Base-by-base conservation (phyloP, 2,329 filamentous ascomycete genomes). In the Neocucurbitaria cava region DNA sequence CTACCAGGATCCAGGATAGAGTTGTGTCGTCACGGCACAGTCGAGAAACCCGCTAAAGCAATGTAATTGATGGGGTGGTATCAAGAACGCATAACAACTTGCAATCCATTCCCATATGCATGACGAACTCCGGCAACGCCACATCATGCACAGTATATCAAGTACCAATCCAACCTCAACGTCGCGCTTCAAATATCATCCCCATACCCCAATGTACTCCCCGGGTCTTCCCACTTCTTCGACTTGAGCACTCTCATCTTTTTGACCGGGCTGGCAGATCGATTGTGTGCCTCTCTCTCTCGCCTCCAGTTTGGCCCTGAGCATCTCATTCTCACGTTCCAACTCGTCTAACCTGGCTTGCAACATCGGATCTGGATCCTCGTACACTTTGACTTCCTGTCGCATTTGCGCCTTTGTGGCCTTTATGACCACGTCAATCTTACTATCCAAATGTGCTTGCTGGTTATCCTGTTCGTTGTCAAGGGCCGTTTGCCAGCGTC, bases 401-500 rank as follows among this genome's bases (percentile, higher is more conserved):
- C 54, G 62, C 66, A 71, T 68, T 58, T 73, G 69, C 9, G 71
- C 71, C 49, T 79, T 59, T 75, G 76, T 65, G 82, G 83, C 83
- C 47, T 84, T 79, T 50, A 86, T 83, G 30, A 90, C 77, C 20
- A 92, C 83, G 54, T 92, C 94, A 7, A 96, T 83, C 78, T 99
- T 99, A 62, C 86, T 86, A 73, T 98, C 93, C 70, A 95, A 85
- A 75, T 96, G 91, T 71, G 91, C 90, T 56, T 96, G 92, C 47
- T 87, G 87, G 40, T 87, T 85, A 65, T 96, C 92, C 50, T 79
- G 70, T 74, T 97, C 92, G 5, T 89, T 85, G 17, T 91, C 89
- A 73, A 92, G 85, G 0, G 87, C 89, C 0, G 84, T 85, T 71
- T 94, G 89, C 90, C 92, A 97, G n/a, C 91, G 83, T 9, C 85